phyloP scores from a whole-genome alignment of 2,329 filamentous ascomycete species.

The Sclerotinia sclerotiorum region DNA sequence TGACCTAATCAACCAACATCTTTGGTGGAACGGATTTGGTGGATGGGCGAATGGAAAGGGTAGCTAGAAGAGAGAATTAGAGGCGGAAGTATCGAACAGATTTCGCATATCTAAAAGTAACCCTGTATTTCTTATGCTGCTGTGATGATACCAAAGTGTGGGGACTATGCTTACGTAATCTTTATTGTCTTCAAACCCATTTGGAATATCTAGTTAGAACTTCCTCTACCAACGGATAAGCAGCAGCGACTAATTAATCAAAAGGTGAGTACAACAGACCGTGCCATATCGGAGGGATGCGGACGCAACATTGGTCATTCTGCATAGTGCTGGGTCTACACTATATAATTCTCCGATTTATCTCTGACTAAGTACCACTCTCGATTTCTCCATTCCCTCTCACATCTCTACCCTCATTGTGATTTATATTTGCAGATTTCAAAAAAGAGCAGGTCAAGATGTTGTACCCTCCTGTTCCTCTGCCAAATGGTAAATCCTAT shows the following conservation, averaged over 20 bases:
- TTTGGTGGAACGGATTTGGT: neutral
- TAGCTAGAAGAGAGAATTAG: neutral
- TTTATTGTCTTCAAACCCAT: neutral
- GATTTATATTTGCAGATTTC: neutral
- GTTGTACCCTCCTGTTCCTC: slow-evolving; percentile 18
- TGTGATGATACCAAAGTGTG: no score
- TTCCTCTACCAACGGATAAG: neutral
- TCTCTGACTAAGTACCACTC: neutral
- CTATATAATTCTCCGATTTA: neutral
- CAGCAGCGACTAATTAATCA: neutral
- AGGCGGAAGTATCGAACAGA: neutral
- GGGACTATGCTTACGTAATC: neutral
- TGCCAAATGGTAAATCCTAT: slow-evolving; percentile 15
- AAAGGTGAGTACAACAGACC: neutral
- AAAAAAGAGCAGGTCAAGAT: neutral
- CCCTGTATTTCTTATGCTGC: no score
- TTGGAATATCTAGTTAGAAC: neutral
- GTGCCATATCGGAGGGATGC: neutral
- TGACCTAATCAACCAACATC: no score
- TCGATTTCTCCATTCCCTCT: neutral
- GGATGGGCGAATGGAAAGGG: neutral
- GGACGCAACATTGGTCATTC: neutral
- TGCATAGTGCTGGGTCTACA: neutral
- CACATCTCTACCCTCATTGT: neutral
- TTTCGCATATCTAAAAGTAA: neutral